Base-by-base conservation (phyloP, 1,139 yeast genomes). In the Arxiozyma slooffiae region DNA sequence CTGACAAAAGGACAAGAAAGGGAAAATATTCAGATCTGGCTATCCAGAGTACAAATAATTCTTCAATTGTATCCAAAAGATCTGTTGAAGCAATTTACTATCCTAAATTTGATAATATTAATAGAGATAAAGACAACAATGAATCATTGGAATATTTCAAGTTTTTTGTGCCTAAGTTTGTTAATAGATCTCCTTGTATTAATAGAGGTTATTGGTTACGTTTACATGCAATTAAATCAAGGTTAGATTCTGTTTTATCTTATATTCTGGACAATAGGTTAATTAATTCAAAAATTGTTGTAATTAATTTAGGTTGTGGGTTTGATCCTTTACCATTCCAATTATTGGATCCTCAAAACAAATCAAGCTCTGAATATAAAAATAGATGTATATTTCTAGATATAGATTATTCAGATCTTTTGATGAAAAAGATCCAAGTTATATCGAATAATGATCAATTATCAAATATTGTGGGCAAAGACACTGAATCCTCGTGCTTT, bases 131-230 rank as follows among this genome's bases (percentile, higher is more conserved):
- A 52, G 65, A 67, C 20, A 38, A 49, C 3, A 41, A 45, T 4
- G 48, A 53, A 14, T 56, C 56, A 1, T 54, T 63, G 11, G 80
- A 77, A 60, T 82, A 80, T 68, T 84, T 85, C 63, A 74, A 80
- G 52, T 71, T 75, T 55, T 86, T 86, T 67, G 95, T 86, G 1
- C 78, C 79, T 24, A 80, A 80, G 7, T 79, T 80, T 56, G 52
- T 57, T 4, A 71, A 92, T 62, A 70, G 95, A 52, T 81, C 92
- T 0, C 95, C 95, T 0, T 83, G 86, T 14, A 85, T 86, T 43
- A 86, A 86, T 59, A 68, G 95, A 58, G 95, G 95, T 0, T 86
- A 86, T 64, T 86, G 94, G 90, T 73, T 85, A 23, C 71, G 95
- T 52, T 81, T 86, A 81, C 82, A 82, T 60, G 80, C 88, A 7